phyloP scores from a whole-genome alignment of 1,284 basidiomycete species.

The Trichosporon coremiiforme region DNA sequence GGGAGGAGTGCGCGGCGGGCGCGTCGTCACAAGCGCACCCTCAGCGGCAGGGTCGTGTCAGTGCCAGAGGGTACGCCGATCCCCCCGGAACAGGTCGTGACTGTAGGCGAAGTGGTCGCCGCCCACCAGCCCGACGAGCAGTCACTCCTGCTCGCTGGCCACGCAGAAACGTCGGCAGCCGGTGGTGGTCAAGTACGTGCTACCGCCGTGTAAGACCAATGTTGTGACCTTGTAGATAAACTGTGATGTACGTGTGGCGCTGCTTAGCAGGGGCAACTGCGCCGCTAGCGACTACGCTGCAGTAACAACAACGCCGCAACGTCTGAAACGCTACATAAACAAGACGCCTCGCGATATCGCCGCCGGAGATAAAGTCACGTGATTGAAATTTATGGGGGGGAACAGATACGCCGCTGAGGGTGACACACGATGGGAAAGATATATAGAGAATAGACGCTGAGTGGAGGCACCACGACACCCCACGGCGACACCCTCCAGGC shows the following conservation, averaged over 20 bases:
- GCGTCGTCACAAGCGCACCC: conserved; percentile 50
- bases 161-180: neutral
- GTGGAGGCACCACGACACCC: conserved; percentile 18
- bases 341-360: neutral
- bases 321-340: too few relatives aligned
- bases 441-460: neutral
- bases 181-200: conserved; percentile 28
- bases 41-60: conserved; percentile 50
- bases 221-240: neutral
- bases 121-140: conserved; percentile 42
- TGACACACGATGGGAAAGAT: conserved; percentile 2
- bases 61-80: conserved; percentile 50
- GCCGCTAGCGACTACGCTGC: too few relatives aligned
- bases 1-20: conserved; percentile 50
- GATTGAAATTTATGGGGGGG: neutral
- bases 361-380: conserved; percentile 16
- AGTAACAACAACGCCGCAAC: too few relatives aligned
- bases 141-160: conserved; percentile 44
- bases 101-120: conserved; percentile 50
- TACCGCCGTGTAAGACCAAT: neutral
- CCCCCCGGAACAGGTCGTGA: conserved; percentile 46
- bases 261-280: too few relatives aligned
- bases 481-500: conserved; percentile 6
- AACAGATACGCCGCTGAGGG: neutral
- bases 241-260: neutral